These are phyloP conservation scores for Colletotrichum lini DNA, from an alignment of 2,329 filamentous ascomycete genomes.

Conservation along the genomic window DNA sequence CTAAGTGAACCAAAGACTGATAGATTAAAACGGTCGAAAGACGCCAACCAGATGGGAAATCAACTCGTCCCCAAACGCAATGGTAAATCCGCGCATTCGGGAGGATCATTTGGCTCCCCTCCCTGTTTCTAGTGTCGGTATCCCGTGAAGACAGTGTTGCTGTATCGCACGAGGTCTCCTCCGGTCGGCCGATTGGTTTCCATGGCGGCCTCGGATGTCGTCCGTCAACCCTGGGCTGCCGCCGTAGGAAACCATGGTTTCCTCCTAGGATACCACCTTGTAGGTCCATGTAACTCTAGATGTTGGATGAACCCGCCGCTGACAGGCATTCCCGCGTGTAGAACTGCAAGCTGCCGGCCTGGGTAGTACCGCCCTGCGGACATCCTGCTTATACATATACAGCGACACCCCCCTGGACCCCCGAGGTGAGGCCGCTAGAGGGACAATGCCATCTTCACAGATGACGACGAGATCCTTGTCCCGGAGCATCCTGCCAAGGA, in stretches of 20 bases:
- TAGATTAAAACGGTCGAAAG: conserved; percentile 4
- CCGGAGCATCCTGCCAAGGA: conserved; percentile 13
- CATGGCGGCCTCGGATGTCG: neutral
- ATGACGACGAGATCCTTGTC: conserved; percentile 26
- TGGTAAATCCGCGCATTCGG: neutral
- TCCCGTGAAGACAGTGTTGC: neutral
- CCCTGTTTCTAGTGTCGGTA: neutral
- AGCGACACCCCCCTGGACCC: neutral
- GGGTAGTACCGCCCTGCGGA: neutral
- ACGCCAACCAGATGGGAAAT: neutral
- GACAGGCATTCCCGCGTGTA: neutral
- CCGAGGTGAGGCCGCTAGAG: neutral
- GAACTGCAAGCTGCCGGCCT: neutral
- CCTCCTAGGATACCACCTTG: conserved; percentile 7
- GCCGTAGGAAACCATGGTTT: conserved; percentile 9
- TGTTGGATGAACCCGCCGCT: conserved; percentile 23
- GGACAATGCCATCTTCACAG: neutral
- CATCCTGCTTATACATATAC: neutral
- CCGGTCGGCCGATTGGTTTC: conserved; percentile 19
- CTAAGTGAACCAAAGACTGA: too few species aligned
- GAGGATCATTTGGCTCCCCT: conserved; percentile 35
- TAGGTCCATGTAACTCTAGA: conserved; percentile 7
- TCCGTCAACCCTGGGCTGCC: neutral
- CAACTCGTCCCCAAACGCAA: neutral
- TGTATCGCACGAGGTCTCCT: conserved; percentile 11